Base-by-base conservation (phyloP, 2,329 filamentous ascomycete genomes). In the Fusarium newnesense region DNA sequence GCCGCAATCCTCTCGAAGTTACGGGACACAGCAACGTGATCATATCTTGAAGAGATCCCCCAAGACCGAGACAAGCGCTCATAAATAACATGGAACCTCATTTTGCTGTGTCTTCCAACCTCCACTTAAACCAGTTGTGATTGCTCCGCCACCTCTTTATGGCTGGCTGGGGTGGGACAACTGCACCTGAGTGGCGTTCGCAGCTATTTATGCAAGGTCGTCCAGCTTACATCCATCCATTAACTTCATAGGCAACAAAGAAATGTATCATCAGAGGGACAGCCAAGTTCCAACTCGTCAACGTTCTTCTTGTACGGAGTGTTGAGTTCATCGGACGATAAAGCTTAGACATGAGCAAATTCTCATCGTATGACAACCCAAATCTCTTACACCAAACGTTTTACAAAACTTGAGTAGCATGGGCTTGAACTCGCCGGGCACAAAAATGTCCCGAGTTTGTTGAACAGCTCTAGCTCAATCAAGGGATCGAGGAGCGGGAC, bases 121-220 rank as follows among this genome's bases (percentile, higher is more conserved):
- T 57, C 43, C 64, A 39, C 50, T 57, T 59, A 28, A 47, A 30
- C 50, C 32, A 28, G 50, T 21, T 32, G 9, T 15, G 32, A 47
- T 47, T 36, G 30, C 32, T 68, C 64, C 49, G 30, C 39, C 46
- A 37, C 40, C 47, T 52, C 56, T 69, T 61, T 37, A 30, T 57
- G 42, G 53, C 50, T 70, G 47, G 34, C 26, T 53, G n/a, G 59
- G 60, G 67, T 58, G 67, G 60, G 43, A 73, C 58, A 61, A 52
- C 70, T 61, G 70, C 65, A 60, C n/a, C 57, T 59, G 39, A 58
- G 53, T 56, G 70, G 66, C 52, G 58, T 62, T 73, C 43, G 57
- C 57, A 70, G 56, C 46, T 39, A 37, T 60, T 46, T 64, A 74
- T 73, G 67, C 67, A 73, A 73, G 62, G 66, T 49, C 44, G 66